Evolutionary conservation across 495 filamentous ascomycete species (phyloP), one percentile per base, ranked within the genome.

Genomic region (Aspergillus steynii): DNA sequence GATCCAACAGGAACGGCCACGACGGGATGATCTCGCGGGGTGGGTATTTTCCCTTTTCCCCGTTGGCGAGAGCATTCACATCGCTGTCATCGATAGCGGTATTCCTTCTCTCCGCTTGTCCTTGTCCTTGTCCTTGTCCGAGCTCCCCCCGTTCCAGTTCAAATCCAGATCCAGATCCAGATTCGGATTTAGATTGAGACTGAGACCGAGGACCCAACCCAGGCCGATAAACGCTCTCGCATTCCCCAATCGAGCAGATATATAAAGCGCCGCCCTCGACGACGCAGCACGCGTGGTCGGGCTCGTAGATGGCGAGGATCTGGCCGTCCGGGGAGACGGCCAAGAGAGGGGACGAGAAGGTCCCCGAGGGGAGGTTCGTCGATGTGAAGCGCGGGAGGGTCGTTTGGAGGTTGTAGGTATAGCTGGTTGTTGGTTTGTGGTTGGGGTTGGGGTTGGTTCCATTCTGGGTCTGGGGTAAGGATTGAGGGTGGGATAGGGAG

Each of bases 291-390:
- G 60, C 56, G 47, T 64, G 60, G 10, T 55, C 57, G 7, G 64
- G 54, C 50, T 69, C 67, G 52, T 62, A 69, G 50, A 66, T 50
- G 7, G 56, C 57, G 3, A 66, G 51, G 28, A 69, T 31, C 1
- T 49, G 56, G 5, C 8, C 37, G 49, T 70, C 65, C 37, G 56
- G 42, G 37, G 68, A 67, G 29, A 64, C 50, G 27, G 65, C 49
- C 12, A 63, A 29, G 65, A 71, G 48, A 56, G 72, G 66, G 28
- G 49, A 29, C 8, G 58, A 29, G 52, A 58, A 55, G 9, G 56
- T 62, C 4, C 58, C 56, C 14, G 57, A 55, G 50, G 68, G 65
- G 48, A 70, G 65, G 53, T 67, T 62, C 45, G 51, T 53, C 29
- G 50, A 14, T 50, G 46, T 47, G 61, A 61, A 69, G 20, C 67